These are phyloP conservation scores for Kappamyces sp. DNA, from an alignment of 192 early-diverging fungal genomes.

Conservation along the genomic window DNA sequence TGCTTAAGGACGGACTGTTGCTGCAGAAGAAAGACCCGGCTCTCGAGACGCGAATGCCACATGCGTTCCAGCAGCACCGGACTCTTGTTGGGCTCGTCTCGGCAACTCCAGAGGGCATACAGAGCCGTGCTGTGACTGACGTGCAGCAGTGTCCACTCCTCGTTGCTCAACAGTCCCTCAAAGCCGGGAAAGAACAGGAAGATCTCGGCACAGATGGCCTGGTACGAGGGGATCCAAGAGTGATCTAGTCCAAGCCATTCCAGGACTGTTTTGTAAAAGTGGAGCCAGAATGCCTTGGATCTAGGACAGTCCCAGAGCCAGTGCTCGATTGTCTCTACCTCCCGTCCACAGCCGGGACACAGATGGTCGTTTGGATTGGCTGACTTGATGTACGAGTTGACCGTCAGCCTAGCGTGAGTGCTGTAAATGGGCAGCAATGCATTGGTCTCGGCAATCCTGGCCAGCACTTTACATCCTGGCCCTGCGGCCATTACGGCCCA, in stretches of 20 bases:
- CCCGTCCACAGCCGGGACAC: neutral
- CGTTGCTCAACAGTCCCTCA: neutral
- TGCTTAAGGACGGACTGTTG: constrained; percentile 4
- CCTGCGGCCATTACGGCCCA: too few relatives aligned
- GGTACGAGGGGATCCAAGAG: neutral
- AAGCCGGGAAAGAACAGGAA: constrained; percentile 15
- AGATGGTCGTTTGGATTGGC: constrained; percentile 1
- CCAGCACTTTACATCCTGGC: too few relatives aligned
- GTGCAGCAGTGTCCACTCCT: constrained; percentile 3
- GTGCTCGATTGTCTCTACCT: constrained; percentile 14
- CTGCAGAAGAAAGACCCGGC: neutral
- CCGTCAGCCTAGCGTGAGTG: neutral
- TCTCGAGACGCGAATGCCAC: too few relatives aligned
- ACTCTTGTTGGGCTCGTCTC: constrained; percentile 1
- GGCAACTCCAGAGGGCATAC: constrained; percentile 4
- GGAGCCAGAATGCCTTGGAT: constrained; percentile 5
- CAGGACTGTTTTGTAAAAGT: constrained; percentile 8
- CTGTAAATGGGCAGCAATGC: too few relatives aligned
- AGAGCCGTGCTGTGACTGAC: constrained; percentile 9
- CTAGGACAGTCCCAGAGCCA: constrained; percentile 11
- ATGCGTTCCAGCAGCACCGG: too few relatives aligned
- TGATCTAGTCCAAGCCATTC: neutral
- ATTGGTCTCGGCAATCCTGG: too few relatives aligned
- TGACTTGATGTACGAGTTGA: constrained; percentile 15
- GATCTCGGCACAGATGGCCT: neutral